Conservation (phyloP, 768 basidiomycete species). For the Saitozyma podzolica region DNA sequence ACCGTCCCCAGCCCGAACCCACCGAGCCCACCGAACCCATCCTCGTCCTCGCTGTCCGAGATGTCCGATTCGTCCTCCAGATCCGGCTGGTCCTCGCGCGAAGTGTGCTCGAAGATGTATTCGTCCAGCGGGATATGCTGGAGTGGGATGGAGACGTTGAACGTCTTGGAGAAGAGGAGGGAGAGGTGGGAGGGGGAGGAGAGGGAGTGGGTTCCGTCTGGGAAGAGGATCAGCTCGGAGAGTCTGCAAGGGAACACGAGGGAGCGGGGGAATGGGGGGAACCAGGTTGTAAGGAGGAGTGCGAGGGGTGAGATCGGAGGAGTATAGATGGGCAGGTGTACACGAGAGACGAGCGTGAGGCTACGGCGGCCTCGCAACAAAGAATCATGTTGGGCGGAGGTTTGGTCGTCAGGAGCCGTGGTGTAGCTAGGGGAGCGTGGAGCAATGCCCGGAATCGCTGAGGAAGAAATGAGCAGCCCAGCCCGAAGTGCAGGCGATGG, state of each 20-base stretch:
- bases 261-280: not conserved
- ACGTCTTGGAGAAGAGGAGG: conserved; percentile 82
- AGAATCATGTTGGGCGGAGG: no score
- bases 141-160: conserved; percentile 92
- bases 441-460: no score
- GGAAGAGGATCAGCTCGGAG: not conserved
- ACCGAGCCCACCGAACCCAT: conserved; percentile 1
- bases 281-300: no score
- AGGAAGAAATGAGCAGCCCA: not conserved
- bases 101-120: conserved; percentile 83
- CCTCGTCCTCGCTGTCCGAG: conserved; percentile 12
- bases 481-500: no score
- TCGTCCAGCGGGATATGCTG: conserved; percentile 78
- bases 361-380: no score
- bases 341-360: no score
- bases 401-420: no score
- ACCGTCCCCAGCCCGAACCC: conserved; percentile 48
- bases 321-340: not conserved
- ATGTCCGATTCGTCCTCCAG: conserved; percentile 28
- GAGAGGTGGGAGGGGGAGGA: conserved; percentile 91
- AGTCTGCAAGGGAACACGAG: not conserved
- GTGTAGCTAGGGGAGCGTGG: no score
- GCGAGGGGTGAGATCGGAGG: no score
- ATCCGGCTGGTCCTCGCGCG: conserved; percentile 20
- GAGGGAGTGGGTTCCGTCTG: conserved; percentile 84